Conservation (phyloP, 2,329 filamentous ascomycete genomes). For the Thelonectria rubi region DNA sequence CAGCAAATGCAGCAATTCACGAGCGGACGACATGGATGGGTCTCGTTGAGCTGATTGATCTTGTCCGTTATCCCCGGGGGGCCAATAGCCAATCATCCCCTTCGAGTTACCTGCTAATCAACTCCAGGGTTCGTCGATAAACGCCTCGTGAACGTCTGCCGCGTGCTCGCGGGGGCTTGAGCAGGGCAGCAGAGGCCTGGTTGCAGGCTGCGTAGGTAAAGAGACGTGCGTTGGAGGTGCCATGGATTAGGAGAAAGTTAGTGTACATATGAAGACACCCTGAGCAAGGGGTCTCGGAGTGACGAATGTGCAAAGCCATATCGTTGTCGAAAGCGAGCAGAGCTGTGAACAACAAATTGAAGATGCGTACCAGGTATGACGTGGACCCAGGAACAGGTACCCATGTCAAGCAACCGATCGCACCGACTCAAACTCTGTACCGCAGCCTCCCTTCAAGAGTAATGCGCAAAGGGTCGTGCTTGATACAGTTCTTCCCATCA, state of each 20-base stretch:
- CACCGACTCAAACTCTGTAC: slow-evolving; percentile 7
- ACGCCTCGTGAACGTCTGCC: slow-evolving; percentile 23
- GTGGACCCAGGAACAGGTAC: slow-evolving; percentile 8
- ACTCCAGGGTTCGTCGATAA: slow-evolving; percentile 18
- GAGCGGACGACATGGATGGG: slow-evolving; percentile 11
- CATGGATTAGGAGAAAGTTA: not conserved
- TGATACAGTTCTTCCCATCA: slow-evolving; percentile 10
- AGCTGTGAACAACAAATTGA: not conserved
- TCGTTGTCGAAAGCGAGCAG: not conserved
- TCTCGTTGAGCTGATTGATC: slow-evolving; percentile 17
- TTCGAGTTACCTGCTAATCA: slow-evolving; percentile 12
- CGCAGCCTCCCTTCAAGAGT: slow-evolving; percentile 5
- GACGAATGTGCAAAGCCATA: not conserved
- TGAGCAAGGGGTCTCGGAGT: not conserved
- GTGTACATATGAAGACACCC: no score
- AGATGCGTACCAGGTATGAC: slow-evolving; percentile 1
- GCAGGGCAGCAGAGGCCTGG: slow-evolving; percentile 2
- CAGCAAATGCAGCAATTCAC: slow-evolving; percentile 7
- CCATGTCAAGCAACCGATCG: slow-evolving; percentile 14
- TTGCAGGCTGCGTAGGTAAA: not conserved
- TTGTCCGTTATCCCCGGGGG: slow-evolving; percentile 14
- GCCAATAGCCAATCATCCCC: slow-evolving; percentile 12
- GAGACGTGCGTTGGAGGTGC: slow-evolving; percentile 2
- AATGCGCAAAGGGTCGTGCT: not conserved
- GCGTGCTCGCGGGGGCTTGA: slow-evolving; percentile 11